Evolutionary conservation across 768 basidiomycete genomes (phyloP), one percentile per base, ranked within the genome.

Genomic region (Dacryopinax primogenitus): DNA sequence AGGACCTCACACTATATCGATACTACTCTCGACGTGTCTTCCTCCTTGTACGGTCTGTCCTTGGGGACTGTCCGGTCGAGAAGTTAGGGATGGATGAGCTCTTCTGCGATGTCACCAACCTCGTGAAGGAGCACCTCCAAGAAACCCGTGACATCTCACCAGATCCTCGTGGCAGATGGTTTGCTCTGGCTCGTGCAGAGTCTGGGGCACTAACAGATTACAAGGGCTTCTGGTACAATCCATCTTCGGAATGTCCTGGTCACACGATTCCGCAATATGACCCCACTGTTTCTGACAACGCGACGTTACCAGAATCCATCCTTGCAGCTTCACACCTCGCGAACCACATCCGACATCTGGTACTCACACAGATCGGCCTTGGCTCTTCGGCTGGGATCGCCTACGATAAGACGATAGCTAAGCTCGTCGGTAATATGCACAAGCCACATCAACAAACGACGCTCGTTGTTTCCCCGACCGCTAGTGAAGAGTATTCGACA

Each of bases 41-140:
- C 33, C 33, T 51, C 3, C 69, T 68, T 28, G 70, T 69, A 9
- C 65, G 66, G 13, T 45, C 67, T 2, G 39, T 69, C 11, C 36
- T 70, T 16, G 67, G 65, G 36, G 26, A 1, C 4, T 34, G 34
- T 28, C 47, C 45, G 2, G 69, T 70, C 41, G 71, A 72, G 51
- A 69, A 70, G 45, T 65, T 72, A 0, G 70, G 71, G 13, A 32
- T 64, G 69, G 69, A 71, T 58, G 69, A 70, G 61, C 62, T 71
- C 1, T 71, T 71, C 62, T 58, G 67, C 37, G 71, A 71, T 58
- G 67, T 68, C 3, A 67, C 71, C 2, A 47, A 65, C 4, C 64
- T 71, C 61, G 61, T 70, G 13, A 28, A 34, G 4, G 13, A 34
- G 13, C 70, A 71, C 41, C 62, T 69, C 32, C 18, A 18, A 26